These are phyloP conservation scores for Cercophora sp. DNA, from an alignment of 495 filamentous ascomycete genomes.

Conservation along the genomic window DNA sequence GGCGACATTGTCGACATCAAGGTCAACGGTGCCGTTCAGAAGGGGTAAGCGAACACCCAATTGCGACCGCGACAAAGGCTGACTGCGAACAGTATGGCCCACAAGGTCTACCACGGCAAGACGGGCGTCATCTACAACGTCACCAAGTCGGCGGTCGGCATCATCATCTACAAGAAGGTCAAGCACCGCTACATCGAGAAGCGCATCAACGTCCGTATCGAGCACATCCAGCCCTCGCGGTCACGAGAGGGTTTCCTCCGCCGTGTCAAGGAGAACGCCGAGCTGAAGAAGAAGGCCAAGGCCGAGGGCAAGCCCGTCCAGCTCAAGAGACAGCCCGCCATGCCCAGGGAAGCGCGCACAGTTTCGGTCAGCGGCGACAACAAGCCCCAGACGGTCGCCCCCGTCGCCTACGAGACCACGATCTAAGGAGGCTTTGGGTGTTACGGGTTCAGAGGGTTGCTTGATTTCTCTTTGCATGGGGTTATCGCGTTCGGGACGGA, in stretches of 20 bases:
- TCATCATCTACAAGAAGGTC: conserved; percentile 98
- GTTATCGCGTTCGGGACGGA: conserved; percentile 38
- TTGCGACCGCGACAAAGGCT: conserved; percentile 10
- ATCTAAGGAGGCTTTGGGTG: conserved; percentile 60
- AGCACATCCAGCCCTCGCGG: conserved; percentile 91
- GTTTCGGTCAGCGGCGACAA: conserved; percentile 66
- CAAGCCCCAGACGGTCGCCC: conserved; percentile 83
- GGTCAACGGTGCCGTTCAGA: conserved; percentile 96
- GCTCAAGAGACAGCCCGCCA: conserved; percentile 83
- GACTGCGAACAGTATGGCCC: conserved; percentile 72
- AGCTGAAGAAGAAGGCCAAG: conserved; percentile 88
- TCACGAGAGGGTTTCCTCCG: conserved; percentile 93
- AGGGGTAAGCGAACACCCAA: conserved; percentile 52
- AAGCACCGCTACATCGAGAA: conserved; percentile 99
- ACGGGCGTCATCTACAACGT: conserved; percentile 98
- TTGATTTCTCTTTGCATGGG: conserved; percentile 35
- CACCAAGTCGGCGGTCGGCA: conserved; percentile 90
- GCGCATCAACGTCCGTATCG: conserved; percentile 96
- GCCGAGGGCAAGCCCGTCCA: conserved; percentile 76
- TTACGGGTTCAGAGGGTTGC: conserved; percentile 27
- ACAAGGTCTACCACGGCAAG: conserved; percentile 99
- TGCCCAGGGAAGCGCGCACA: conserved; percentile 73
- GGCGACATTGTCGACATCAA: conserved; percentile 97
- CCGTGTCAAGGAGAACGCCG: conserved; percentile 93
- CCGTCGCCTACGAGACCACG: conserved; percentile 94